Conservation (phyloP, 768 basidiomycete species). For the Hortiboletus campestris region DNA sequence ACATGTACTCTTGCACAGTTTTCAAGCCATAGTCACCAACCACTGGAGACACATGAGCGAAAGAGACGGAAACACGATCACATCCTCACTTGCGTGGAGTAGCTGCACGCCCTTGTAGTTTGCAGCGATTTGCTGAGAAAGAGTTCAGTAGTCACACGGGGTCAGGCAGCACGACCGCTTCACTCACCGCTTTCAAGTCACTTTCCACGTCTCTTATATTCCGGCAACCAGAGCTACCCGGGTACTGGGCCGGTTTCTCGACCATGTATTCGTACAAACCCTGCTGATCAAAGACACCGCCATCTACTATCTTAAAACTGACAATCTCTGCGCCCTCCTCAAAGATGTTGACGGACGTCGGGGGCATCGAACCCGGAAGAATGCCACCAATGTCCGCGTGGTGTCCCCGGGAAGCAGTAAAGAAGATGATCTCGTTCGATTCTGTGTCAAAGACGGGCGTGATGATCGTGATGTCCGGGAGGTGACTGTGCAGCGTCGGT, state of each 20-base stretch:
- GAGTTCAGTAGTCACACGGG: background rate
- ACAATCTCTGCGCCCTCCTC: slow-evolving; percentile 93
- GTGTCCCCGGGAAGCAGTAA: slow-evolving; percentile 91
- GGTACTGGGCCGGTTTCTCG: slow-evolving; percentile 75
- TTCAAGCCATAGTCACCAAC: slow-evolving; percentile 82
- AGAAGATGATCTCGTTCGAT: slow-evolving; percentile 77
- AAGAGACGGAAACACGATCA: background rate
- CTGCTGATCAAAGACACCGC: slow-evolving; percentile 74
- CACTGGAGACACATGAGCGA: slow-evolving; percentile 42
- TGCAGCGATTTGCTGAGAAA: slow-evolving; percentile 80
- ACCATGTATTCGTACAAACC: slow-evolving; percentile 79
- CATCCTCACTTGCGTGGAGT: slow-evolving; percentile 68
- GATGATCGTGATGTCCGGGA: slow-evolving; percentile 91
- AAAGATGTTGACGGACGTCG: slow-evolving; percentile 85
- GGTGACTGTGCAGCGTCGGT: slow-evolving; percentile 43
- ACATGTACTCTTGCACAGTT: slow-evolving; percentile 93
- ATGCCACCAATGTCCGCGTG: slow-evolving; percentile 95
- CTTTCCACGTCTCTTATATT: slow-evolving; percentile 89
- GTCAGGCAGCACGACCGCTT: background rate
- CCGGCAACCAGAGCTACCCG: slow-evolving; percentile 83
- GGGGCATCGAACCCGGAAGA: slow-evolving; percentile 93
- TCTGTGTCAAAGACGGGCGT: slow-evolving; percentile 81
- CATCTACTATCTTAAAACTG: slow-evolving; percentile 87
- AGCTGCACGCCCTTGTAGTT: slow-evolving; percentile 90
- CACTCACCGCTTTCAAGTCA: slow-evolving; percentile 81